Base-by-base conservation (phyloP, 2,329 filamentous ascomycete species). In the Dactylellina haptotyla region DNA sequence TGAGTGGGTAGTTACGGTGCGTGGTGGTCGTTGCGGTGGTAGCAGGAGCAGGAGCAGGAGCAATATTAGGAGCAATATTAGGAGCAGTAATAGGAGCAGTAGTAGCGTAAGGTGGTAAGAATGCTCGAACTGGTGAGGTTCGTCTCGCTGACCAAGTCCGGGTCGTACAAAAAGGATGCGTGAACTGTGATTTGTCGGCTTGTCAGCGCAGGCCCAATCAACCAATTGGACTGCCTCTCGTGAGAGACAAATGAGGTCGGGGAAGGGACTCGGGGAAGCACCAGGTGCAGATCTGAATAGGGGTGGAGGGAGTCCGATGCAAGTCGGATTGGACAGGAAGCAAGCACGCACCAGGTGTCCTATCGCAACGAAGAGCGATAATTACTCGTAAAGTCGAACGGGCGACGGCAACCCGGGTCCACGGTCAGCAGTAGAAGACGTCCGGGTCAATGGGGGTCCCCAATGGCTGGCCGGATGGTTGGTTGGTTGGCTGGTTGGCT, bases 131-230 rank as follows among this genome's bases (percentile, higher is more conserved):
- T 37, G 10, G 56, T 50, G 63, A 67, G 53, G 37, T 59, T 53
- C 34, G 34, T 69, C 56, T 69, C 56, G 64, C 64, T 46, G 64
- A 62, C 64, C 48, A 67, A 43, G 64, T 61, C 59, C 48, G 6
- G 23, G 39, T 64, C 57, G 53, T 51, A 56, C 26, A 51, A 66
- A 48, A 43, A 56, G 53, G 30, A 53, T 54, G n/a, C n/a, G n/a
- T n/a, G n/a, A n/a, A n/a, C 48, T 66, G 14, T 73, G 69, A 73
- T 73, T 73, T 62, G 69, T 66, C 69, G 61, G 69, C 61, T 73
- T 73, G 62, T 51, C 32, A 66, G 54, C 48, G 50, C 61, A 14
- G 28, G 41, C 30, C 46, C 41, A 46, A 46, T 26, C 23, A 54
- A 26, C 59, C 67, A 72, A 72, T 72, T 65, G 67, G 28, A 64